phyloP scores from a whole-genome alignment of 2,329 filamentous ascomycete species.

The Dendrostoma leiphaemia region DNA sequence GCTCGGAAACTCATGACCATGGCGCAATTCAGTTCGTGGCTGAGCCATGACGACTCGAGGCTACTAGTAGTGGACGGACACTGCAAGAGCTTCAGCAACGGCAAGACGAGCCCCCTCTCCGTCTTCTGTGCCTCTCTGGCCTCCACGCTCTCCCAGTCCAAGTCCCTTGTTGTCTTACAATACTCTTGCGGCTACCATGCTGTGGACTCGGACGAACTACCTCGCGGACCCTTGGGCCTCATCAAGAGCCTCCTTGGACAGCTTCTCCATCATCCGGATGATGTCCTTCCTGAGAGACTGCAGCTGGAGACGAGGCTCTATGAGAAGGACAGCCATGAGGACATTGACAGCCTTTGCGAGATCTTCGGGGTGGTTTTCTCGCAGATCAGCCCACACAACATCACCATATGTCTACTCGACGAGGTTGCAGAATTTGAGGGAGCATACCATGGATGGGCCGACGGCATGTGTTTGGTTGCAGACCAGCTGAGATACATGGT shows the following conservation, averaged over 20 bases:
- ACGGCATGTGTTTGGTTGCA: not conserved
- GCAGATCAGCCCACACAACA: not conserved
- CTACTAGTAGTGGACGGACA: not conserved
- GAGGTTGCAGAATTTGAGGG: constrained; percentile 10
- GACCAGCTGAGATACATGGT: constrained; percentile 1
- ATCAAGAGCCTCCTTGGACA: constrained; percentile 1
- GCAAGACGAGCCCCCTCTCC: constrained; percentile 8
- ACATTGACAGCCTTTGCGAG: not conserved
- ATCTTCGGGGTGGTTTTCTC: not conserved
- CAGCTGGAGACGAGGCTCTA: not conserved
- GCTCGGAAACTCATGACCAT: not conserved
- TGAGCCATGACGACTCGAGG: not conserved
- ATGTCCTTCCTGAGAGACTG: not conserved
- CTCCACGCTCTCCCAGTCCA: not conserved
- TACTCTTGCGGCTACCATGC: constrained; percentile 1
- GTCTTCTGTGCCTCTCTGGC: not conserved
- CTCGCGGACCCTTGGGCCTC: not conserved
- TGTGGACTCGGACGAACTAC: not conserved
- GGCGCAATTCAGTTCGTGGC: not conserved
- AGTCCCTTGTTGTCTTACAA: not conserved
- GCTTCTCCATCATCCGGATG: not conserved
- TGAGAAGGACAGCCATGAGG: not conserved
- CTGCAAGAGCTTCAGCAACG: not conserved
- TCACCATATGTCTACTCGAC: constrained; percentile 1
- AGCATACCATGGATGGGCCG: not conserved